Evolutionary conservation across 2,329 filamentous ascomycete species (phyloP), one percentile per base, ranked within the genome.

Genomic region (Nemania serpens): DNA sequence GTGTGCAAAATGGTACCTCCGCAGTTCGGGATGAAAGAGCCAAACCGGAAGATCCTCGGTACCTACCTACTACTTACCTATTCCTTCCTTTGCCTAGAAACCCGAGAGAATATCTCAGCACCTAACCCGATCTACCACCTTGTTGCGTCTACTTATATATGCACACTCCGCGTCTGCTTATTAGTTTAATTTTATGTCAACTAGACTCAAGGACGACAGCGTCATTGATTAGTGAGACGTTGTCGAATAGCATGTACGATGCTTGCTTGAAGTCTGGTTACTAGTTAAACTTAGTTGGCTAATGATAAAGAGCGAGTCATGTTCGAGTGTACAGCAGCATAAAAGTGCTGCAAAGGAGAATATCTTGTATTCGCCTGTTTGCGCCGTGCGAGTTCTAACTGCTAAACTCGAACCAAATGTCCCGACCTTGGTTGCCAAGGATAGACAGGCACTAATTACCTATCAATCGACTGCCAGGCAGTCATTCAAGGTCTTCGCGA

Each of bases 41-140:
- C 22, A 42, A 22, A 33, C 22, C 59, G 59, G 59, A 39, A 58
- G 43, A 62, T 55, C 55, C 45, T 62, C 55, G 55, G 59, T 52
- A 55, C n/a, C n/a, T n/a, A 58, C 46, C 46, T 37, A 17, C n/a
- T n/a, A n/a, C 43, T 33, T 15, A 36, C 25, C 22, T 15, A 42
- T n/a, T n/a, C n/a, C n/a, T n/a, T n/a, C n/a, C n/a, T n/a, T n/a
- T n/a, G n/a, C n/a, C n/a, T n/a, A n/a, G n/a, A n/a, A n/a, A n/a
- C n/a, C n/a, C n/a, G n/a, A n/a, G n/a, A n/a, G n/a, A n/a, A n/a
- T n/a, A n/a, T n/a, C n/a, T n/a, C n/a, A n/a, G n/a, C n/a, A n/a
- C n/a, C n/a, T n/a, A n/a, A n/a, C n/a, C n/a, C n/a, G n/a, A n/a
- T 20, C 37, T 15, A 43, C 17, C n/a, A 20, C n/a, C n/a, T n/a